A percentile compares a stretch with the other conserved stretches of the same genome.
phyloP scores from a whole-genome alignment of 192 early-diverging fungal genomes.

The Coemansia sp. region DNA sequence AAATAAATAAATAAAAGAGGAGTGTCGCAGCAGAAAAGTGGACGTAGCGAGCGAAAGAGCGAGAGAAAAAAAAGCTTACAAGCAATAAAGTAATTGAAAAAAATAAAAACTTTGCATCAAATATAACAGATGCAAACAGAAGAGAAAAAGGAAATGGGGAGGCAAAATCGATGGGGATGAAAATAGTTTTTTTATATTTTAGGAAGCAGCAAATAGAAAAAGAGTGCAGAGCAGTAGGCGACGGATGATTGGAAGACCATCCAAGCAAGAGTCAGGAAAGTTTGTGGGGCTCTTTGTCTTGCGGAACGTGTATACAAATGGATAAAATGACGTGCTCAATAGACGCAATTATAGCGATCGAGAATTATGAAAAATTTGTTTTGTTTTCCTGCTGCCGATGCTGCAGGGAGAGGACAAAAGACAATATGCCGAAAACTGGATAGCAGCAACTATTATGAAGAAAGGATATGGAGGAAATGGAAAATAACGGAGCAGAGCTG shows the following conservation, averaged over 20 bases:
- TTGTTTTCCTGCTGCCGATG: too few species aligned
- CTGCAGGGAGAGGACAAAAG: too few species aligned
- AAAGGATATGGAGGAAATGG: too few species aligned
- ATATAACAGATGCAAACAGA: not conserved
- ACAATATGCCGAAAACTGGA: too few species aligned
- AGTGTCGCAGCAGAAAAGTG: not conserved
- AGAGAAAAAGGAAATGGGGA: constrained; percentile 5
- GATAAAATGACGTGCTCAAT: too few species aligned
- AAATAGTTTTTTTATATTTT: constrained; percentile 1
- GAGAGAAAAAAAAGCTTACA: not conserved
- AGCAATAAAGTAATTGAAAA: constrained; percentile 5
- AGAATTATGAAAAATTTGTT: too few species aligned
- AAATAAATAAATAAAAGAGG: not conserved
- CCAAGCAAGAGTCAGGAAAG: not conserved
- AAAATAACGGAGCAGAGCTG: too few species aligned
- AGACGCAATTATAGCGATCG: too few species aligned
- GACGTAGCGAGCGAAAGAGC: not conserved
- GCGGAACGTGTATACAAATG: too few species aligned
- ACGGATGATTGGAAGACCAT: not conserved
- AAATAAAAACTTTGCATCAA: not conserved
- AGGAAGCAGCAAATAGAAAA: too few species aligned
- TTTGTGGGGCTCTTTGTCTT: too few species aligned
- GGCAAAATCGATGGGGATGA: not conserved
- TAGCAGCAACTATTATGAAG: too few species aligned
- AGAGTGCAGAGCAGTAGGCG: not conserved